phyloP scores from a whole-genome alignment of 1,139 yeast species.

The Suhomyces taliae region DNA sequence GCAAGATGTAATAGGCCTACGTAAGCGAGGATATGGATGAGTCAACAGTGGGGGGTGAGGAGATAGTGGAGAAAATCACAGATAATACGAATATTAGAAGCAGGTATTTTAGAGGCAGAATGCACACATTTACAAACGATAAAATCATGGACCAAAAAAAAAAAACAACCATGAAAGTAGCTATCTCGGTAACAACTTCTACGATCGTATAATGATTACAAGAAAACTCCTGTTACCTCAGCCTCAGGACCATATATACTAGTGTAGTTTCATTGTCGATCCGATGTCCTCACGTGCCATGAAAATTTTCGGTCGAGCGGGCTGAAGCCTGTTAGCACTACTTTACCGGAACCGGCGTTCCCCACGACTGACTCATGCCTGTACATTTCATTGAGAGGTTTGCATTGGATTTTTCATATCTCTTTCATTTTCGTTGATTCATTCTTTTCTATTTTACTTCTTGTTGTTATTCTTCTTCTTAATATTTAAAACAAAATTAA shows the following conservation, averaged over 20 bases:
- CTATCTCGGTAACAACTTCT: too few species aligned
- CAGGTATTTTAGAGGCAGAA: too few species aligned
- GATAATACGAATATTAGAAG: too few species aligned
- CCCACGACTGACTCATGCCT: conserved; percentile 11
- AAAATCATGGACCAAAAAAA: too few species aligned
- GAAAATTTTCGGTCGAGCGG: conserved; percentile 9
- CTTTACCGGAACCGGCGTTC: conserved; percentile 10
- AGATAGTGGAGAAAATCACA: too few species aligned
- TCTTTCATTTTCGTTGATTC: not conserved
- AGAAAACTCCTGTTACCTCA: too few species aligned
- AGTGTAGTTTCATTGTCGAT: not conserved
- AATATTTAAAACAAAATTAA: not conserved
- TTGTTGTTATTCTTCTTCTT: not conserved
- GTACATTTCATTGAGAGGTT: conserved; percentile 1
- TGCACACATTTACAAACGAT: too few species aligned
- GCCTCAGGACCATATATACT: not conserved
- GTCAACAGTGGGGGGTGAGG: too few species aligned
- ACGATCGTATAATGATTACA: too few species aligned
- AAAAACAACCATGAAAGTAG: too few species aligned
- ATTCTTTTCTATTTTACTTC: not conserved
- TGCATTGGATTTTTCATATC: conserved; percentile 5
- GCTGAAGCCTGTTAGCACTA: not conserved
- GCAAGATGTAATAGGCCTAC: too few species aligned
- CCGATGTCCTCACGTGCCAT: not conserved
- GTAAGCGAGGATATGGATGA: too few species aligned